Conservation (phyloP, 2,329 filamentous ascomycete genomes). For the Aspergillus sp. region DNA sequence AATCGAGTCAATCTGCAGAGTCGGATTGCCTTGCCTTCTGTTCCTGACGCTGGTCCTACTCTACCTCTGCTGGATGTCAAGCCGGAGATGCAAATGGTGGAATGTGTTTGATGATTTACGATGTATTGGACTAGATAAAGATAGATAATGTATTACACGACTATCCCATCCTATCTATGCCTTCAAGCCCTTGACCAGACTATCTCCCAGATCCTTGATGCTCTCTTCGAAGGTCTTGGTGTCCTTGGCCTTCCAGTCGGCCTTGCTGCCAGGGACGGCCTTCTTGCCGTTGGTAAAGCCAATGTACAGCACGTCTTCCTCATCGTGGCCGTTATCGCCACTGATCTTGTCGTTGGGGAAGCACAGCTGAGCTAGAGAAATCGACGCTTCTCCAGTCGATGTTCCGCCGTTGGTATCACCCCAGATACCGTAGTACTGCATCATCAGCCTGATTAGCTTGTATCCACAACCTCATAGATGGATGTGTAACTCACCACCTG, state of each 20-base stretch:
- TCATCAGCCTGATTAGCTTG: too few relatives aligned
- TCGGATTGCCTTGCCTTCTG: too few relatives aligned
- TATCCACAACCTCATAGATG: too few relatives aligned
- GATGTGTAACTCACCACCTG: background rate
- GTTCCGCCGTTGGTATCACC: conserved; percentile 5
- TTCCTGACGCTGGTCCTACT: too few relatives aligned
- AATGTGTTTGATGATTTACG: too few relatives aligned
- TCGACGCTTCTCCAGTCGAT: conserved; percentile 3
- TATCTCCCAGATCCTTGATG: conserved; percentile 3
- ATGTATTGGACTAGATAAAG: too few relatives aligned
- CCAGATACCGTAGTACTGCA: conserved; percentile 5
- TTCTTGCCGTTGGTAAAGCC: conserved; percentile 1
- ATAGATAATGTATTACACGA: too few relatives aligned
- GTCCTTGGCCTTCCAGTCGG: conserved; percentile 3
- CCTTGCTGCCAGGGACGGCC: conserved; percentile 1
- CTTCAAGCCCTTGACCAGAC: background rate
- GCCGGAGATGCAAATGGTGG: too few relatives aligned
- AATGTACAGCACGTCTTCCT: conserved; percentile 6
- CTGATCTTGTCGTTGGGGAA: background rate
- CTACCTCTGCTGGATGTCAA: too few relatives aligned
- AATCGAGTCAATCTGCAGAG: conserved; percentile 8
- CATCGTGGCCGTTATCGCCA: conserved; percentile 1
- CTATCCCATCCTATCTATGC: too few relatives aligned
- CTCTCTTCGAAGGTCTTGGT: conserved; percentile 4
- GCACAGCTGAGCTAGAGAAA: conserved; percentile 5